phyloP scores from a whole-genome alignment of 345 rosid genomes.

The Erysimum cheiranthoides region DNA sequence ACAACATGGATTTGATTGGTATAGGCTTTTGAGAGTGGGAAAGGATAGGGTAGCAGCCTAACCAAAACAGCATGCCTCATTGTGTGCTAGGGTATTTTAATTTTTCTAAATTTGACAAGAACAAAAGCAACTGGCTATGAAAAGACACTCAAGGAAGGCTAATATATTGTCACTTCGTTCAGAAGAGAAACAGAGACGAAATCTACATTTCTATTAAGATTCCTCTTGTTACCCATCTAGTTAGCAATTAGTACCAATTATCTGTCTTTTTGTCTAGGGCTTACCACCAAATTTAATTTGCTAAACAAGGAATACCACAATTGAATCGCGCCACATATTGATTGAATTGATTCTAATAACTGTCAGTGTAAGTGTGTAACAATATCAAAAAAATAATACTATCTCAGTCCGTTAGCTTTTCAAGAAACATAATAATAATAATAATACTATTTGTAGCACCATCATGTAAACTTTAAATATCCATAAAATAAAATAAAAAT shows the following conservation, averaged over 20 bases:
- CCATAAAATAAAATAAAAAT: background rate
- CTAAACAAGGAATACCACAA: background rate
- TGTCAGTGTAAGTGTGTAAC: background rate
- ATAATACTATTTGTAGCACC: background rate
- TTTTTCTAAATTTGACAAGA: background rate
- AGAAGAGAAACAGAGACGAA: background rate
- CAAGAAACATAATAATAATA: too few relatives aligned
- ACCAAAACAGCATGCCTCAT: conserved; percentile 35
- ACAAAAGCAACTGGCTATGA: conserved; percentile 21
- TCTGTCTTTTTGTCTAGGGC: conserved; percentile 12
- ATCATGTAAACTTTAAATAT: conserved; percentile 9
- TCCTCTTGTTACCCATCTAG: conserved; percentile 37
- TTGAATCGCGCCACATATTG: background rate
- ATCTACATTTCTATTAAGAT: conserved; percentile 26
- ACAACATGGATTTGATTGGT: conserved; percentile 31
- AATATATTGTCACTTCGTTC: conserved; percentile 40
- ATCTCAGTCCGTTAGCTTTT: too few relatives aligned
- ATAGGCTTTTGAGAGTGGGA: conserved; percentile 45
- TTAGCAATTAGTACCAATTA: conserved; percentile 34
- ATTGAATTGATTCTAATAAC: background rate
- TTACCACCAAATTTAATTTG: conserved; percentile 5
- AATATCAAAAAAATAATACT: background rate
- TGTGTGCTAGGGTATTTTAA: conserved; percentile 1
- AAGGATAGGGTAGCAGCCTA: conserved; percentile 30
- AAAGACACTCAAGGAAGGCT: conserved; percentile 37